These are phyloP conservation scores for Cryoendolithus antarcticus DNA, from an alignment of 2,329 filamentous ascomycete species.

Conservation along the genomic window DNA sequence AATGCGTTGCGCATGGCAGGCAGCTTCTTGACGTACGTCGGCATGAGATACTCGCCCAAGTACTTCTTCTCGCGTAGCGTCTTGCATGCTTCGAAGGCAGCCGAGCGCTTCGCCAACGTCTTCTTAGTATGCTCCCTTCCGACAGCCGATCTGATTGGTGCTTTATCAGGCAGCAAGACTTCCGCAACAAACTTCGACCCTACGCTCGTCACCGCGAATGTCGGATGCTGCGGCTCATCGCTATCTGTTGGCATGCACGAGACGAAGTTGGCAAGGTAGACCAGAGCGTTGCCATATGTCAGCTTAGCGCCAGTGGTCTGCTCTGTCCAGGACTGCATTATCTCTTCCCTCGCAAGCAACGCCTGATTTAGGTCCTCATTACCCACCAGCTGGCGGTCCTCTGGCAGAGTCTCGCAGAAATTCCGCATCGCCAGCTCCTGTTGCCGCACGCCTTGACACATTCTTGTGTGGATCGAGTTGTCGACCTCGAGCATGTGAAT, in stretches of 20 bases:
- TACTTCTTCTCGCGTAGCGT: conserved; percentile 52
- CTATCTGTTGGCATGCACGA: conserved; percentile 50
- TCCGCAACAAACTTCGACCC: conserved; percentile 60
- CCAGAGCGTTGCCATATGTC: conserved; percentile 62
- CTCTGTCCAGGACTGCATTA: conserved; percentile 39
- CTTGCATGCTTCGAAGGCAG: conserved; percentile 73
- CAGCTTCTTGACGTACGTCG: conserved; percentile 57
- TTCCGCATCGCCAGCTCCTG: conserved; percentile 51
- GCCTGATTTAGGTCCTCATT: conserved; percentile 45
- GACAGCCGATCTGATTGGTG: conserved; percentile 54
- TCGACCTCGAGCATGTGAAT: conserved; percentile 68
- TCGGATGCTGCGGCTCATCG: conserved; percentile 36
- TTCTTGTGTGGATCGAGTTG: conserved; percentile 49
- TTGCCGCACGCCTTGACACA: conserved; percentile 47
- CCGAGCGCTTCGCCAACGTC: conserved; percentile 70
- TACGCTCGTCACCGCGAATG: conserved; percentile 48
- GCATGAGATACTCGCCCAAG: conserved; percentile 62
- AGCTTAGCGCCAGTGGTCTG: conserved; percentile 61
- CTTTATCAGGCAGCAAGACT: conserved; percentile 59
- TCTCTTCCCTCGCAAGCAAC: conserved; percentile 41
- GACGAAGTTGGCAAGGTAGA: conserved; percentile 61
- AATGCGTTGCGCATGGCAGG: conserved; percentile 79
- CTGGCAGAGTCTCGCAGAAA: conserved; percentile 65
- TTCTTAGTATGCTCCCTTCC: conserved; percentile 59
- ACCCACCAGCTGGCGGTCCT: conserved; percentile 57